Percentiles rank a stretch among this genome's conserved stretches.
Conservation (phyloP, 108 stramenopile species). For the Nitzschia palea region DNA sequence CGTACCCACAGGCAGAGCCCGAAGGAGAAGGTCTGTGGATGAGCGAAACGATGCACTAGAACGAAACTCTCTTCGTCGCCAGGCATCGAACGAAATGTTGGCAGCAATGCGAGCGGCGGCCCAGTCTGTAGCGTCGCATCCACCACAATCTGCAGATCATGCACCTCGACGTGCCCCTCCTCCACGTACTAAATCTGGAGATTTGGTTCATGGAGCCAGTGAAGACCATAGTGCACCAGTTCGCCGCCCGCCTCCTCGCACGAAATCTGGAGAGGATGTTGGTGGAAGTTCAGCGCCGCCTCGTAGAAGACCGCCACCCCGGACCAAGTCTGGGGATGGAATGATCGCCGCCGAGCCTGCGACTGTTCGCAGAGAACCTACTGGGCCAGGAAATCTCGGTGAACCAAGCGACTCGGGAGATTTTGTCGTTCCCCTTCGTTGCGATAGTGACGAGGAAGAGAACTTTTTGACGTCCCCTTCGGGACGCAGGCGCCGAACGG, state of each 20-base stretch:
- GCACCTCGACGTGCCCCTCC: slow-evolving; percentile 20
- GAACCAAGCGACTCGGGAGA: slow-evolving; percentile 4
- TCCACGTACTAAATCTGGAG: slow-evolving; percentile 30
- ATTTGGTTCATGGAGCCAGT: neutral
- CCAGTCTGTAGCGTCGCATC: neutral
- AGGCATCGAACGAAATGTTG: slow-evolving; percentile 23
- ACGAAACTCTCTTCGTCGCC: slow-evolving; percentile 19
- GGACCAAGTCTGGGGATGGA: slow-evolving; percentile 36
- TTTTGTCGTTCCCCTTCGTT: slow-evolving; percentile 17
- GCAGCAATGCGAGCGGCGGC: slow-evolving; percentile 14
- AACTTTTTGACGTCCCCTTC: neutral
- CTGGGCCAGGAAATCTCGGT: slow-evolving; percentile 11
- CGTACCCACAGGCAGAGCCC: neutral
- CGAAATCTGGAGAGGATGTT: slow-evolving; percentile 24
- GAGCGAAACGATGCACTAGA: slow-evolving; percentile 12
- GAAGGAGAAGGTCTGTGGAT: neutral
- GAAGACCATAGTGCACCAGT: neutral
- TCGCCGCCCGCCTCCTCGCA: slow-evolving; percentile 33
- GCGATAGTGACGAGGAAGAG: slow-evolving; percentile 9
- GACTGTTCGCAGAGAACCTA: neutral
- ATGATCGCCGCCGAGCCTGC: neutral
- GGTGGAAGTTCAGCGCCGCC: slow-evolving; percentile 1
- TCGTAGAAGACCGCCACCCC: slow-evolving; percentile 19
- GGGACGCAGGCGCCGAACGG: slow-evolving; percentile 6
- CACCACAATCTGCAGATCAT: neutral